phyloP scores from a whole-genome alignment of 164 flowering plant genomes.

The Chloranthus sessilifolius region DNA sequence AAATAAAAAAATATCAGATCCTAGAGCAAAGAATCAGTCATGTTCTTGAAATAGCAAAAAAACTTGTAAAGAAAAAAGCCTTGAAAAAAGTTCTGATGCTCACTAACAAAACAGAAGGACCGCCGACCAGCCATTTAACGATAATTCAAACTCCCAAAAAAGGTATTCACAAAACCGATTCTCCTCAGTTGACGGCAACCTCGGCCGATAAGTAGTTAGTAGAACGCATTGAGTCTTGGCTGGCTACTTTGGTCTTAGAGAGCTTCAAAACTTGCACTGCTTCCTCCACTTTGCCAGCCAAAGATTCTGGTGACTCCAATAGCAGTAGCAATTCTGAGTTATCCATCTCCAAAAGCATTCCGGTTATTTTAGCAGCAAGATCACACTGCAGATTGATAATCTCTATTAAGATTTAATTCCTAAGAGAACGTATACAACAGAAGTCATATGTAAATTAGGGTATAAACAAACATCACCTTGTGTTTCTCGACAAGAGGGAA shows the following conservation, averaged over 20 bases:
- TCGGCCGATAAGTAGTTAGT: conserved; percentile 43
- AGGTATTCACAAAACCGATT: background rate
- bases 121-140: background rate
- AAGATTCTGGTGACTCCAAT: conserved; percentile 72
- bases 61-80: too few species aligned
- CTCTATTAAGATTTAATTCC: background rate
- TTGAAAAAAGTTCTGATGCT: background rate
- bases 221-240: conserved; percentile 27
- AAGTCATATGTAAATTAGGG: background rate
- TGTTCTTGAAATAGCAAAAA: too few species aligned
- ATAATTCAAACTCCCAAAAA: background rate
- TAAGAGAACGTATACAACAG: background rate
- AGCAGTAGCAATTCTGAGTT: conserved; percentile 64
- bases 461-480: conserved; percentile 37
- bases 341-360: conserved; percentile 96
- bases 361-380: conserved; percentile 73
- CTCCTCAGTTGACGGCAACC: conserved; percentile 49
- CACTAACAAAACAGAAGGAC: background rate
- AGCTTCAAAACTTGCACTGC: conserved; percentile 74
- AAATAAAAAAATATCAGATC: too few species aligned
- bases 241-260: conserved; percentile 36
- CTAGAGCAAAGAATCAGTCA: too few species aligned
- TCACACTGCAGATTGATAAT: conserved; percentile 47
- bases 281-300: conserved; percentile 71
- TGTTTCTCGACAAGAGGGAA: conserved; percentile 62